Evolutionary conservation across 805 yeast species (phyloP), one percentile per base, ranked within the genome.

Genomic region (Spathaspora hagerdaliae): DNA sequence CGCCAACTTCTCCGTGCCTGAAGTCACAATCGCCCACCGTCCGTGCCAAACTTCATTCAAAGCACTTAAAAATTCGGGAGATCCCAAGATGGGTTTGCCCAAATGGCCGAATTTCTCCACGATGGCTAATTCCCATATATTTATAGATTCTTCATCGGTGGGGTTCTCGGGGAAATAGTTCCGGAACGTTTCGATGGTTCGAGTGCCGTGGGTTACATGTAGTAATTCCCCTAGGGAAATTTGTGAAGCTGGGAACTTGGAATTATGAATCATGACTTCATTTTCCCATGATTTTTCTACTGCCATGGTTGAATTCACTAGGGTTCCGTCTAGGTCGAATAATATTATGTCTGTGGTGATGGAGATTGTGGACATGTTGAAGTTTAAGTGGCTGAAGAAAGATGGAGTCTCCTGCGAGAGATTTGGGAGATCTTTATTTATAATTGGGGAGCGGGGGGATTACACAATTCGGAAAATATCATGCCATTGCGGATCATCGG

Each of bases 1-100:
- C 1, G 58, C 60, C 45, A 55, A 50, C 6, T 35, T 41, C 6
- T 37, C 33, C 2, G 60, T 54, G 4, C 58, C 60, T 1, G 60
- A 56, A 7, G 60, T 56, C 5, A 56, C 54, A 8, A 56, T 47
- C 3, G 58, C 60, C 60, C 60, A 55, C n/a, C 31, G 10, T 9
- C 34, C 31, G n/a, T 45, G 45, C 13, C 47, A 31, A 12, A 26
- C 15, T 6, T 38, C 31, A 31, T 46, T 46, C 13, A 51, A 36
- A 8, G 26, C n/a, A 5, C 14, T 15, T 9, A 54, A 39, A 19
- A 55, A 38, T 11, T 31, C 38, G 5, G 41, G 8, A 7, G 54
- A 51, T 4, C 58, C 60, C 5, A 29, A 11, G n/a, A 56, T 49
- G 26, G 46, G 49, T 31, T 39, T 39, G 5, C 56, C 58, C 41